phyloP scores from a whole-genome alignment of 805 yeast genomes.

The Dipodascopsis uninucleata region DNA sequence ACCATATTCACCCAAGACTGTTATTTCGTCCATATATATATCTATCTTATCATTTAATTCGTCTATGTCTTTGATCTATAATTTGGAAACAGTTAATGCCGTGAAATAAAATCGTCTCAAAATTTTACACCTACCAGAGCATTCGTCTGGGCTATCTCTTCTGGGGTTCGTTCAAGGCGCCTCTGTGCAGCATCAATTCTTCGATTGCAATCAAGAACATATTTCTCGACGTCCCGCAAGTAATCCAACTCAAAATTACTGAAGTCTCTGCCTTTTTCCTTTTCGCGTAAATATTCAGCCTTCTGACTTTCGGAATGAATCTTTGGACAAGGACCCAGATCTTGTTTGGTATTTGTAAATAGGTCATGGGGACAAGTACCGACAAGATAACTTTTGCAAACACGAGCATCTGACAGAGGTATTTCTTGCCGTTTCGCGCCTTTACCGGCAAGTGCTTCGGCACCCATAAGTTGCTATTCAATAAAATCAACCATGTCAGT shows the following conservation, averaged over 20 bases:
- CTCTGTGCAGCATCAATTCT: constrained; percentile 60
- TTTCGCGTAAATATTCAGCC: constrained; percentile 58
- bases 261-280: constrained; percentile 39
- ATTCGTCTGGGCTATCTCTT: constrained; percentile 54
- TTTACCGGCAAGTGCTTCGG: constrained; percentile 34
- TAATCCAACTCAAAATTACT: constrained; percentile 50
- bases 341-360: constrained; percentile 76
- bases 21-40: constrained; percentile 25
- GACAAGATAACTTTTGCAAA: constrained; percentile 78
- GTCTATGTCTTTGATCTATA: constrained; percentile 25
- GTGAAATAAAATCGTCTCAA: constrained; percentile 16
- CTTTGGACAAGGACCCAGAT: constrained; percentile 74
- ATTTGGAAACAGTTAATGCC: background rate
- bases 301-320: constrained; percentile 72
- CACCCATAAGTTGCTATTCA: constrained; percentile 65
- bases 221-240: constrained; percentile 47
- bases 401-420: constrained; percentile 51
- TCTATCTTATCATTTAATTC: constrained; percentile 23
- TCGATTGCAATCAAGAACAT: constrained; percentile 62
- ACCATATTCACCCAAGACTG: constrained; percentile 20
- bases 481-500: background rate
- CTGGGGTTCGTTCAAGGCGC: constrained; percentile 67
- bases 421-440: constrained; percentile 41
- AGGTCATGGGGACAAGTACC: constrained; percentile 85
- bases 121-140: constrained; percentile 28